Percentiles rank a stretch among this genome's conserved stretches.
Conservation (phyloP, 1,284 basidiomycete genomes). For the Tylopilus microsporus region DNA sequence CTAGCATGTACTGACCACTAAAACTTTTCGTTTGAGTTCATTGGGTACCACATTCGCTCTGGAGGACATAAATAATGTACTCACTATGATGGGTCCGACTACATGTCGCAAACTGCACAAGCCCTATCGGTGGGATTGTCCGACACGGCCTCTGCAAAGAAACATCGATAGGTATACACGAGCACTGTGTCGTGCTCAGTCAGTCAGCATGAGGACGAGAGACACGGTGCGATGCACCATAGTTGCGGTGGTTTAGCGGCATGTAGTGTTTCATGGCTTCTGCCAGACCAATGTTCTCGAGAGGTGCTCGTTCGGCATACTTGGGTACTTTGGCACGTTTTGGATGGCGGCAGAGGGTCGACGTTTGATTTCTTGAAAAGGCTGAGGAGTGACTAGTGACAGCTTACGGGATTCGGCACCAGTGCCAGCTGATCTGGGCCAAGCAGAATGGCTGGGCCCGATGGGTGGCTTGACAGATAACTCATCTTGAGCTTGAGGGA, state of each 20-base stretch:
- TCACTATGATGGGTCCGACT: constrained; percentile 18
- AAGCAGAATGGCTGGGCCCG: constrained; percentile 27
- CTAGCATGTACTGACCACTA: too few species aligned
- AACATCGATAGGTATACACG: constrained; percentile 63
- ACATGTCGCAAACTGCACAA: constrained; percentile 23
- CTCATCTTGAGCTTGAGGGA: constrained; percentile 36
- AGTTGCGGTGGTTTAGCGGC: constrained; percentile 62
- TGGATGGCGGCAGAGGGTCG: constrained; percentile 18
- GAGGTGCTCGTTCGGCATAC: too few species aligned
- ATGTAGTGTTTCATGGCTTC: constrained; percentile 61
- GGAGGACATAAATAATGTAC: constrained; percentile 16
- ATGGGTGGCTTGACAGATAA: constrained; percentile 17
- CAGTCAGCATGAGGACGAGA: constrained; percentile 5
- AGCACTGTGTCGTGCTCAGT: constrained; percentile 39
- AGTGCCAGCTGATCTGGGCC: constrained; percentile 48
- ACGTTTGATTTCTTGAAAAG: constrained; percentile 43
- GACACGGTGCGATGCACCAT: constrained; percentile 41
- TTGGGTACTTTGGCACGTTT: too few species aligned
- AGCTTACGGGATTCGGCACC: constrained; percentile 42
- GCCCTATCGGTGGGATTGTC: constrained; percentile 41
- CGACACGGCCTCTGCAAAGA: constrained; percentile 44
- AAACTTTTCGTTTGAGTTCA: too few species aligned
- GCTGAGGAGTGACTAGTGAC: constrained; percentile 37
- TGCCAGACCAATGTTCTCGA: constrained; percentile 38
- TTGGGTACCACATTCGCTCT: too few species aligned